Conservation (phyloP, 257 asterid genomes). For the Osmanthus fragrans region DNA sequence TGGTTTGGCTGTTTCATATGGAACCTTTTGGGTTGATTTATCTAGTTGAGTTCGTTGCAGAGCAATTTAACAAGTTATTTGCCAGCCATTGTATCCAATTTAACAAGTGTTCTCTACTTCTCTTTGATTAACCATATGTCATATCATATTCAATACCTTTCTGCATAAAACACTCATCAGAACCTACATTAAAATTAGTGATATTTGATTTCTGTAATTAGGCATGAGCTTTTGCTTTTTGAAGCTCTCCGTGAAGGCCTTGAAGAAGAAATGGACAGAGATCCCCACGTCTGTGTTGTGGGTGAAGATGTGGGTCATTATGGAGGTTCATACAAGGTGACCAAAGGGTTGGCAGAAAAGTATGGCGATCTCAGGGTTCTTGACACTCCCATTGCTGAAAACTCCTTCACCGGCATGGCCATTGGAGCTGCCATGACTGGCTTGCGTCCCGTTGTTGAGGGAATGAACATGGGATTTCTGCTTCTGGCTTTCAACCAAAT, state of each 20-base stretch:
- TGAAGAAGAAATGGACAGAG: conserved; percentile 89
- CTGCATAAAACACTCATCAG: neutral
- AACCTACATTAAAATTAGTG: neutral
- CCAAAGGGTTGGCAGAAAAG: conserved; percentile 65
- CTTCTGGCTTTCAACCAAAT: conserved; percentile 83
- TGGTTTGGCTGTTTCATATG: neutral
- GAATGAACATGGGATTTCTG: conserved; percentile 95
- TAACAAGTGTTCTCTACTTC: neutral
- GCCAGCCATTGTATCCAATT: neutral
- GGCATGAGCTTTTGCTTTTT: conserved; percentile 83
- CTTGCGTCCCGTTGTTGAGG: conserved; percentile 75
- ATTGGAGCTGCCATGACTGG: conserved; percentile 91
- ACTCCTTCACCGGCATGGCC: conserved; percentile 90
- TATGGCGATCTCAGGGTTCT: conserved; percentile 85
- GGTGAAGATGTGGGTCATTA: conserved; percentile 92
- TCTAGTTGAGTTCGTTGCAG: neutral
- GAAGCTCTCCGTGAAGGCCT: conserved; percentile 89
- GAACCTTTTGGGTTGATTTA: neutral
- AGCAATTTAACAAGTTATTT: neutral
- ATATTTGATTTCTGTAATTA: conserved; percentile 22
- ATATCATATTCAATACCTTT: neutral
- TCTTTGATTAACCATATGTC: neutral
- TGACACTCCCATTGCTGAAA: conserved; percentile 86
- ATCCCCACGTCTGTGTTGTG: conserved; percentile 67
- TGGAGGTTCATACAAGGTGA: conserved; percentile 88